phyloP scores from a whole-genome alignment of 2,329 filamentous ascomycete genomes.

The Nemania sp. region DNA sequence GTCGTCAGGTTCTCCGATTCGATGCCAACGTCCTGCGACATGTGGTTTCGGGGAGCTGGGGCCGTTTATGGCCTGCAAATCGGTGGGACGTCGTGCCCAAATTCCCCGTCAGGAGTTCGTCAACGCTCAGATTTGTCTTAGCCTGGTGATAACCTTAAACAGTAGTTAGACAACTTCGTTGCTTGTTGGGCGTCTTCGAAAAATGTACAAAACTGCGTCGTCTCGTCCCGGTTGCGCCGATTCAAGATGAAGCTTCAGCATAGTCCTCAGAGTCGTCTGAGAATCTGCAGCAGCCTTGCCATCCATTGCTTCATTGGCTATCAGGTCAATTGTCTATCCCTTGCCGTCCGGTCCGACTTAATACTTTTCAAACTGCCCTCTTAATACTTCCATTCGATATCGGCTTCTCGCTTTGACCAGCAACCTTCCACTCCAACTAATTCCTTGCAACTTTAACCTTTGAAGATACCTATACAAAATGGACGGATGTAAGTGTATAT shows the following conservation, averaged over 20 bases:
- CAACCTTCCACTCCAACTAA: conserved; percentile 15
- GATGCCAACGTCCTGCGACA: conserved; percentile 27
- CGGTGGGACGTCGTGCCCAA: conserved; percentile 28
- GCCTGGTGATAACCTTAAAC: conserved; percentile 32
- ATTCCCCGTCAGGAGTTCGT: conserved; percentile 25
- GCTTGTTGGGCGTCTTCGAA: conserved; percentile 21
- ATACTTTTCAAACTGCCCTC: conserved; percentile 16
- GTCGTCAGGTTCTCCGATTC: conserved; percentile 41
- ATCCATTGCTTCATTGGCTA: conserved; percentile 24
- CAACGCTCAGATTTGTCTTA: conserved; percentile 31
- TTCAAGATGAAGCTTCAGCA: conserved; percentile 31
- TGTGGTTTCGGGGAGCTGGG: conserved; percentile 26
- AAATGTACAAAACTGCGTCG: conserved; percentile 38
- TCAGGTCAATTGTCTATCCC: conserved; percentile 13
- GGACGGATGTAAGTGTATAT: conserved; percentile 41
- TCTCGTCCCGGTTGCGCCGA: conserved; percentile 31
- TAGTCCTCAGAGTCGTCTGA: conserved; percentile 29
- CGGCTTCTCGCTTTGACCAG: conserved; percentile 6
- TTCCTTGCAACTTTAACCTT: conserved; percentile 2
- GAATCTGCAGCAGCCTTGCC: conserved; percentile 33
- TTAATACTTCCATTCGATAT: conserved; percentile 11
- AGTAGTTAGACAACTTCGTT: conserved; percentile 15
- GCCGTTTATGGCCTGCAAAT: conserved; percentile 22
- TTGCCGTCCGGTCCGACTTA: conserved; percentile 16
- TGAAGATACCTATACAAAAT: conserved; percentile 30